A percentile compares a stretch with the other conserved stretches of the same genome.
phyloP scores from a whole-genome alignment of 1,284 basidiomycete species.

The Stygiomarasmius scandens region DNA sequence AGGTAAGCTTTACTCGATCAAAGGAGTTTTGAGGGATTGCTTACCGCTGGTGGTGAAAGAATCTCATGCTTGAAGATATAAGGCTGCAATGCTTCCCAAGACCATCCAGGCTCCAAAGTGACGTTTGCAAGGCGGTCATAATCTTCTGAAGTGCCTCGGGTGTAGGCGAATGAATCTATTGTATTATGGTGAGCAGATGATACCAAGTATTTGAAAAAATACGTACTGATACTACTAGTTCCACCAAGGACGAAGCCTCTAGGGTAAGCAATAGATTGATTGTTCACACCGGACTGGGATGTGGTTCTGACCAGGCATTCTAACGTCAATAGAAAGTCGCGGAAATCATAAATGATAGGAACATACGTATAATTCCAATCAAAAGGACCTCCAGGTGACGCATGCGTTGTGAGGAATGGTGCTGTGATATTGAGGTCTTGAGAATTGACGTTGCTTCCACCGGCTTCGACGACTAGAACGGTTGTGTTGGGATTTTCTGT shows the following conservation, averaged over 20 bases:
- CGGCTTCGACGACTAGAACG: constrained; percentile 13
- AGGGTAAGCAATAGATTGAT: constrained; percentile 19
- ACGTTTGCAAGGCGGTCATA: constrained; percentile 37
- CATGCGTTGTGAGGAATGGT: neutral
- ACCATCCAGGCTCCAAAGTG: constrained; percentile 39
- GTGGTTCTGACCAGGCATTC: constrained; percentile 22
- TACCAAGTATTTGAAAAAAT: neutral
- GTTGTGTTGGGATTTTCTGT: constrained; percentile 2
- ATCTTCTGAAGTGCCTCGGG: constrained; percentile 39
- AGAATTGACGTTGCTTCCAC: constrained; percentile 2
- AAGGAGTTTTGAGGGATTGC: neutral
- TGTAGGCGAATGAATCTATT: constrained; percentile 39
- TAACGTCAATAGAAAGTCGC: neutral
- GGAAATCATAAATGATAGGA: constrained; percentile 1
- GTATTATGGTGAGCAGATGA: too few relatives aligned
- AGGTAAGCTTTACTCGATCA: constrained; percentile 18
- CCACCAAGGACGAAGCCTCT: constrained; percentile 27
- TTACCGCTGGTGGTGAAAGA: constrained; percentile 18
- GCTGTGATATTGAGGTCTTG: neutral
- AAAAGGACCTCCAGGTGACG: neutral
- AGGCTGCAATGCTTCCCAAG: constrained; percentile 35
- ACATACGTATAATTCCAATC: constrained; percentile 9
- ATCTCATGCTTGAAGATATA: constrained; percentile 30
- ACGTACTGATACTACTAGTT: constrained; percentile 26
- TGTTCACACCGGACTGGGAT: constrained; percentile 20